Base-by-base conservation (phyloP, 345 rosid species). In the Moricandia arvensis region DNA sequence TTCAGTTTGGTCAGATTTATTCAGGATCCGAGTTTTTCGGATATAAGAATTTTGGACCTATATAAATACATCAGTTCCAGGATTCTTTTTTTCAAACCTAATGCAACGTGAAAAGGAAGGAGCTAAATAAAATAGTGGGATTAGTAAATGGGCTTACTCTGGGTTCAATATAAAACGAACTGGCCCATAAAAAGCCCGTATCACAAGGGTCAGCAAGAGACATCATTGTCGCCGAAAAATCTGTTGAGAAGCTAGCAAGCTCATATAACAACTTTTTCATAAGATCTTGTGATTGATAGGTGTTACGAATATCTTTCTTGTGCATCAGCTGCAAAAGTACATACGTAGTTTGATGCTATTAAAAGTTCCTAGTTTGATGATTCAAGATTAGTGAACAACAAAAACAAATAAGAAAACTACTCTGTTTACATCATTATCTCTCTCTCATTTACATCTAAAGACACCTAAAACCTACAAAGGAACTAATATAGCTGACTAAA, bases 401-500 rank as follows among this genome's bases (percentile, higher is more conserved):
- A 65, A 30, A 35, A 18, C 4, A 10, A 53, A 11, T 24, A 53
- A 31, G 17, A 73, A 17, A 57, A 37, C 24, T 64, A 6, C 11
- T 51, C 4, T 21, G 51, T 59, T 33, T 59, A 37, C 35, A 18
- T 26, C 49, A 34, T 49, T 9, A 12, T 26, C 41, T 33, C 60
- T 57, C 54, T 63, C 69, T 7, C 51, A 69, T 63, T n/a, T 63
- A 76, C 75, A 75, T 49, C 31, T 37, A 15, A 38, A 69, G 51
- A 67, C 61, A 75, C 16, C 79, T 68, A 68, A 53, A 51, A 51
- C 24, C 43, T 68, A 51, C 8, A 75, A 24, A 68, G 17, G 16
- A 61, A 37, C 69, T 37, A 75, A 61, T 35, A 35, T 1, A 61
- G 4, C 9, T 7, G 16, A 30, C 9, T 53, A 37, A 69, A 1